Base-by-base conservation (phyloP, 352 stramenopile species). In the Thalassiosira oceanica region DNA sequence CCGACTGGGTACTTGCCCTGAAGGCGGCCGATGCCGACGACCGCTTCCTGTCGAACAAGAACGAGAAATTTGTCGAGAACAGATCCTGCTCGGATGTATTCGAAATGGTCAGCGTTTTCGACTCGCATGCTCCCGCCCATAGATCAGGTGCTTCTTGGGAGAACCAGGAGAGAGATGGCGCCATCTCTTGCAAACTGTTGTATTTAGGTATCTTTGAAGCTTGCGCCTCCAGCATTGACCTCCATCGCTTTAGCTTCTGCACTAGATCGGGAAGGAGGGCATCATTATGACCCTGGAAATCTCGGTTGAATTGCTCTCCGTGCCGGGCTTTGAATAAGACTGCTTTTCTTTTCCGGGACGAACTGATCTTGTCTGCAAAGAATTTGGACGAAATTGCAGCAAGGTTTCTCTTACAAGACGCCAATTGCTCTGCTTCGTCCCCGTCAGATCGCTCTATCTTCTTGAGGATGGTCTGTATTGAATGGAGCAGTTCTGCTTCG, bases 401-500 rank as follows among this genome's bases (percentile, higher is more conserved):
- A 83, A 61, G 41, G 56, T 78, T 42, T 65, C n/a, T 74, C 27
- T 20, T 50, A 18, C 56, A 74, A 78, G 64, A 58, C 48, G 74
- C 66, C 21, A 74, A 18, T 18, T 66, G 39, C 27, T 11, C 43
- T 1, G 26, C n/a, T n/a, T n/a, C n/a, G n/a, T n/a, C n/a, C n/a
- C n/a, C n/a, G n/a, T n/a, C n/a, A n/a, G n/a, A n/a, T n/a, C n/a
- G n/a, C n/a, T n/a, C n/a, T n/a, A n/a, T 74, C 33, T 85, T 97
- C 53, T 98, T 84, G n/a, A 98, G 74, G 37, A 99, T 82, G 45
- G 94, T 94, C 52, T 96, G 91, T 20, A 99, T 94, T 1, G 95
- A 95, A 2, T 92, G 96, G 11, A 99, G 83, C 53, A 99, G 86
- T 74, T 99, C 96, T 74, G 98, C 95, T 75, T 98, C 95, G 2